Evolutionary conservation across 345 rosid genomes (phyloP).

Genomic region (Euphorbia tirucalli): DNA sequence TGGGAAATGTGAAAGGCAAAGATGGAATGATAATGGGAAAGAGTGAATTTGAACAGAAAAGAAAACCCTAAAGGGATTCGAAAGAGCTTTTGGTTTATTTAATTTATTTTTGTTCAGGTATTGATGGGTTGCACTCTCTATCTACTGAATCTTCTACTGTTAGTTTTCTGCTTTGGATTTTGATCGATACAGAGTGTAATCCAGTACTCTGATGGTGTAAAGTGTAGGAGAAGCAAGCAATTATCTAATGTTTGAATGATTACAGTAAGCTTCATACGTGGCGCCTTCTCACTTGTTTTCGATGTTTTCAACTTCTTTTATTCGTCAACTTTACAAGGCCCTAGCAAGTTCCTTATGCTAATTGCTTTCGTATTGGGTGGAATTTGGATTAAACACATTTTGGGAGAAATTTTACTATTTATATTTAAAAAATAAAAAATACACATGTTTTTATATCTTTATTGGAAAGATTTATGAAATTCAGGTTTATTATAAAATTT

Average conservation of each 20-base stretch:
- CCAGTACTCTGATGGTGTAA: conserved; percentile 1
- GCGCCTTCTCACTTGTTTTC: neutral
- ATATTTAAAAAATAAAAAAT: too few species aligned
- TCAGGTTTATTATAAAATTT: too few species aligned
- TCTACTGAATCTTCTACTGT: neutral
- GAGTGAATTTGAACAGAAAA: neutral
- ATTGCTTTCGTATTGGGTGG: too few species aligned
- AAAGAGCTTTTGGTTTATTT: neutral
- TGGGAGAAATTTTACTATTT: too few species aligned
- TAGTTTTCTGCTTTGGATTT: neutral
- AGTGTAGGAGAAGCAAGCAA: neutral
- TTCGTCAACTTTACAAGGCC: too few species aligned
- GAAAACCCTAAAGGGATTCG: conserved; percentile 7
- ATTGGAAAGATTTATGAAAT: too few species aligned
- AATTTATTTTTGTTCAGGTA: neutral
- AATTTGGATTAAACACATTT: too few species aligned
- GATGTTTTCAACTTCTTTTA: too few species aligned
- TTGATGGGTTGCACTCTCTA: conserved; percentile 10
- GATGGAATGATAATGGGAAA: too few species aligned
- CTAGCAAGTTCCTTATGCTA: too few species aligned
- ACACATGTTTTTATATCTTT: too few species aligned
- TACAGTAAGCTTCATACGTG: neutral
- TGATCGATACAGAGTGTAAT: conserved; percentile 14
- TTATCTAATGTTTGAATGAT: neutral
- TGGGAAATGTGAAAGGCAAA: conserved; percentile 16